Base-by-base conservation (phyloP, 305 asterid genomes). In the Fraxinus greggii region DNA sequence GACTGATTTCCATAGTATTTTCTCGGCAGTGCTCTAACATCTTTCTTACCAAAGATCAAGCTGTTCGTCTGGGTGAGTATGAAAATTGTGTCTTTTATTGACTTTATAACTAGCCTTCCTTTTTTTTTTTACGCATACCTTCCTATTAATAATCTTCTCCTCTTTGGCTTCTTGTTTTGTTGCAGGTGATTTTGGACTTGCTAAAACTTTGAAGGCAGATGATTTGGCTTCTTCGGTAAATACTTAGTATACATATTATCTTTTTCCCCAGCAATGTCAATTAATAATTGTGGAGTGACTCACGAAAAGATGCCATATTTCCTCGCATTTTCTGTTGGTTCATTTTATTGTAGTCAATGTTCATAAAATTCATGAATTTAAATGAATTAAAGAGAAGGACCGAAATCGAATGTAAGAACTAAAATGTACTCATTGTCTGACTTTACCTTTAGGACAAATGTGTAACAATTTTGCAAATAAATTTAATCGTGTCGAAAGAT, bases 151-250 rank as follows among this genome's bases (percentile, higher is more conserved):
- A 69, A 65, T 74, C 61, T 82, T 77, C 72, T 15, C 17, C 28
- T 79, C 56, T 63, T 85, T 59, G 29, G 72, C 65, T 69, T 67
- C 78, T 76, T 38, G 59, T 48, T 76, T 73, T 80, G 85, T 70
- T 21, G 24, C 88, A 94, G 99, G 99, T 83, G 99, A 96, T 88
- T 96, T 96, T 85, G 99, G 98, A 86, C 97, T 96, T 79, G 99
- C 99, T 31, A 96, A 96, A 89, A 94, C 98, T 75, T 77, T 96
- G 90, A 94, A 94, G 90, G 97, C 97, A 79, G 99, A 96, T 87
- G 98, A 96, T 90, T 90, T 96, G 93, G 95, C 99, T 84, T 96
- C 99, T 87, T 96, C 98, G 15, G 99, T 96, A 92, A 80, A 97
- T 90, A 40, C 63, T 83, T 80, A 73, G 73, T 77, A 76, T 83